Base-by-base conservation (phyloP, 495 filamentous ascomycete species). In the Aspergillus ostianus region DNA sequence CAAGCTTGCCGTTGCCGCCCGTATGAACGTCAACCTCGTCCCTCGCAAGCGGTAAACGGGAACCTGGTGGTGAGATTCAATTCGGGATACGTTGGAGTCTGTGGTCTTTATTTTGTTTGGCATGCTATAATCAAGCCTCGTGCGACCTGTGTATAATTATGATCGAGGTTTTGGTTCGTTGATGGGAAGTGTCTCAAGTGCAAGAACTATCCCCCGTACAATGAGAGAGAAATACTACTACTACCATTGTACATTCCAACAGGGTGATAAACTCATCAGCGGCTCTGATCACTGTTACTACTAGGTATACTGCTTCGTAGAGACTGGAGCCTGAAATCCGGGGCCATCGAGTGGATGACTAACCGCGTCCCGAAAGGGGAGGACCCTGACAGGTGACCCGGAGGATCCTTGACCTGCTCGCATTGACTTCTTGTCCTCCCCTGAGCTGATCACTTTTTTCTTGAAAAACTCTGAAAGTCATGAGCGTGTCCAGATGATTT, bases 1-100 rank as follows among this genome's bases (percentile, higher is more conserved):
- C 72, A 90, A 90, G 81, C 68, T 84, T 59, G 91, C 82, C 68
- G 87, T 91, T 51, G 79, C 81, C 6, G 80, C 85, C 15, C 82
- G 93, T 64, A 85, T 87, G 9, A 97, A 97, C 72, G 60, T 95
- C 69, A 63, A 67, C 19, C 60, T 73, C 21, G 53, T 57, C 57
- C 61, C 66, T 55, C 36, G 36, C 36, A 41, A 41, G 13, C 66
- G 53, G 53, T 55, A 55, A 21, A 55, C 19, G 30, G 36, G 29
- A 32, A 4, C 10, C 9, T 15, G 10, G 8, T 41, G 13, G 36
- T 41, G 36, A 15, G 13, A 15, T 13, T 41, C 36, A 41, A 41
- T 41, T 41, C 12, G 18, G 48, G 18, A 51, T 50, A 17, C 19
- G n/a, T 50, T 20, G 47, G 36, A 13, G 36, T 41, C 36, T 41